phyloP scores from a whole-genome alignment of 2,329 filamentous ascomycete genomes.

The Calonectria leucothoes region DNA sequence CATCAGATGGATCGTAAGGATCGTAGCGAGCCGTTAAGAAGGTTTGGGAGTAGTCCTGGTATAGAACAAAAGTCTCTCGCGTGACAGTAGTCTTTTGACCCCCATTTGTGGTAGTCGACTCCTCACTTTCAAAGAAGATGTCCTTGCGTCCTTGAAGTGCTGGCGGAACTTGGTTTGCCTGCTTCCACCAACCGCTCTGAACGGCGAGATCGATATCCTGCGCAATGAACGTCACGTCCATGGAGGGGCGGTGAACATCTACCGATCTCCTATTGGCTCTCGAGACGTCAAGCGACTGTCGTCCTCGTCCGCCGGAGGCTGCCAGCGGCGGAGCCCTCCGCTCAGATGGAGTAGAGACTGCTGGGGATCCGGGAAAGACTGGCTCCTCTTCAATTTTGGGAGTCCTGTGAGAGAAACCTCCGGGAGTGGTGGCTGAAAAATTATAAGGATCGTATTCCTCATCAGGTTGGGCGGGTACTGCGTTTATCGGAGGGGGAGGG shows the following conservation, averaged over 20 bases:
- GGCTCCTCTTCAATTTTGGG: constrained; percentile 59
- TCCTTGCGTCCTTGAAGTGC: constrained; percentile 86
- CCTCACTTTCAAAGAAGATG: constrained; percentile 84
- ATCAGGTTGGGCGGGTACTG: constrained; percentile 57
- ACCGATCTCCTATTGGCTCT: constrained; percentile 69
- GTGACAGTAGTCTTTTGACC: constrained; percentile 78
- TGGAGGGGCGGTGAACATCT: constrained; percentile 79
- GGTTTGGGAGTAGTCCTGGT: constrained; percentile 96
- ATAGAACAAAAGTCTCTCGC: constrained; percentile 88
- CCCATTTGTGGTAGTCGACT: constrained; percentile 76
- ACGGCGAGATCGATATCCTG: constrained; percentile 84
- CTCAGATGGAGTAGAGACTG: constrained; percentile 57
- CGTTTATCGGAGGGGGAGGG: constrained; percentile 69
- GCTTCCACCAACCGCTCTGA: constrained; percentile 87
- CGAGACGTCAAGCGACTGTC: constrained; percentile 51
- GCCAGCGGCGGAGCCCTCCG: constrained; percentile 58
- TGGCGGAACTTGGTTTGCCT: constrained; percentile 82
- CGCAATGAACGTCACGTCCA: constrained; percentile 87
- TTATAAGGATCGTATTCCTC: constrained; percentile 79
- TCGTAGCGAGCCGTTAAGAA: constrained; percentile 86
- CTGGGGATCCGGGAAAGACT: constrained; percentile 61
- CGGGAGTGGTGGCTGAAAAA: constrained; percentile 55
- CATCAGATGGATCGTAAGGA: constrained; percentile 77
- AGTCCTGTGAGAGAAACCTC: constrained; percentile 48
- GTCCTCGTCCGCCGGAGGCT: constrained; percentile 38